These are phyloP conservation scores for Penicillium brevicompactum DNA, from an alignment of 2,329 filamentous ascomycete genomes.

Conservation along the genomic window DNA sequence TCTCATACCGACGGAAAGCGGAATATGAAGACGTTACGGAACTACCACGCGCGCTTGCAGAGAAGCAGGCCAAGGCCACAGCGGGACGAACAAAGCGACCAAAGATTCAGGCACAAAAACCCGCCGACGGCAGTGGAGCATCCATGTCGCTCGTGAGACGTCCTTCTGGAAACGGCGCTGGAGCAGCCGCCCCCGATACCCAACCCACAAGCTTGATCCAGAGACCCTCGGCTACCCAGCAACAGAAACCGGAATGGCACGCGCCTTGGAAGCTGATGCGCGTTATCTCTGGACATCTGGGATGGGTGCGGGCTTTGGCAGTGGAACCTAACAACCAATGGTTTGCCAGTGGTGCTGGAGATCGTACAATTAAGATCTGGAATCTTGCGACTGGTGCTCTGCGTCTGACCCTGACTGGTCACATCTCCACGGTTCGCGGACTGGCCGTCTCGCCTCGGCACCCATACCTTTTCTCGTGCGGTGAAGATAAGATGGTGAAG, in stretches of 20 bases:
- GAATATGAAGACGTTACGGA: constrained; percentile 80
- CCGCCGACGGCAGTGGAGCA: constrained; percentile 51
- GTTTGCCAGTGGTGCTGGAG: constrained; percentile 94
- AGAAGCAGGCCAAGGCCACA: constrained; percentile 72
- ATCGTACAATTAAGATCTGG: constrained; percentile 98
- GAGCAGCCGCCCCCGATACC: constrained; percentile 37
- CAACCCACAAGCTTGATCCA: constrained; percentile 65
- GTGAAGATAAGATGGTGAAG: constrained; percentile 99
- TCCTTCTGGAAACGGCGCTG: constrained; percentile 29
- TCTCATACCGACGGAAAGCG: constrained; percentile 48
- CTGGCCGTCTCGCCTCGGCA: constrained; percentile 90
- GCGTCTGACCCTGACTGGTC: constrained; percentile 83
- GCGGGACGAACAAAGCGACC: constrained; percentile 65
- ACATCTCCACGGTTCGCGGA: constrained; percentile 90
- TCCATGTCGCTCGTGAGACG: constrained; percentile 60
- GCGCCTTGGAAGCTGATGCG: constrained; percentile 98
- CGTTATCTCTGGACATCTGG: constrained; percentile 93
- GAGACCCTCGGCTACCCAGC: constrained; percentile 62
- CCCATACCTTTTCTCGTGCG: constrained; percentile 96
- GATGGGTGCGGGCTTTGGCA: constrained; percentile 87
- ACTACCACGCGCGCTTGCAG: constrained; percentile 74
- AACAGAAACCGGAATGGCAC: constrained; percentile 89
- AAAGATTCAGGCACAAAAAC: constrained; percentile 53
- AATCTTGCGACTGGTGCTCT: constrained; percentile 87
- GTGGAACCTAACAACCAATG: constrained; percentile 96